Evolutionary conservation across 805 yeast species (phyloP), one percentile per base, ranked within the genome.

Genomic region (Yarrowia sp.): DNA sequence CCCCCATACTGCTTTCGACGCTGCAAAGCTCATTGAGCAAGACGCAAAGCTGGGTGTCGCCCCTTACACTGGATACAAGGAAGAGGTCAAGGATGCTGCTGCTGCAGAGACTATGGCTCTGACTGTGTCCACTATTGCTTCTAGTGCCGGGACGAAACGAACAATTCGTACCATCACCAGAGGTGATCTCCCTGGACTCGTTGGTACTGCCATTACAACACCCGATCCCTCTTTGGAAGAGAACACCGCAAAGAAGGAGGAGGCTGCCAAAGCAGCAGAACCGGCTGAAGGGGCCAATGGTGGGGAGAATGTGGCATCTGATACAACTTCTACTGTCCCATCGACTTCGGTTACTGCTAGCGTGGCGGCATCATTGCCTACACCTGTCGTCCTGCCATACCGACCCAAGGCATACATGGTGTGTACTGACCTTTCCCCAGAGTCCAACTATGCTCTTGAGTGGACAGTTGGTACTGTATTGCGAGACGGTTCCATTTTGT

Each of bases 401-500:
- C 55, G 38, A 13, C 69, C 80, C n/a, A 84, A 85, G 69, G 83
- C 89, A 72, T 90, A 86, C 74, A 76, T 92, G 55, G 81, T 91
- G 18, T 90, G 95, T 71, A 83, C 88, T 78, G 97, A 92, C 73
- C 82, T 88, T 68, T 86, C 93, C 3, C 88, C 90, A 0, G 97
- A 91, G 73, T 87, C 96, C 1, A 80, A 81, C 42, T 89, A 88
- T 74, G 95, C 97, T 0, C 79, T 92, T 22, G 95, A 90, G 71
- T 92, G 97, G 89, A 84, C 92, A 47, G 80, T 92, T 69, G 98
- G 98, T 1, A 84, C 96, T 0, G 87, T 91, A 0, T 79, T 92
- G 53, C 88, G 86, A 22, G 92, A 90, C 71, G 95, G 95, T 0
- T 88, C 91, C 64, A 90, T 92, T 0, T 75, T 92, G 64, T 90